Percentiles rank a stretch among this genome's conserved stretches.
Conservation (phyloP, 208 protist species). For the Leishmania martiniquensis region DNA sequence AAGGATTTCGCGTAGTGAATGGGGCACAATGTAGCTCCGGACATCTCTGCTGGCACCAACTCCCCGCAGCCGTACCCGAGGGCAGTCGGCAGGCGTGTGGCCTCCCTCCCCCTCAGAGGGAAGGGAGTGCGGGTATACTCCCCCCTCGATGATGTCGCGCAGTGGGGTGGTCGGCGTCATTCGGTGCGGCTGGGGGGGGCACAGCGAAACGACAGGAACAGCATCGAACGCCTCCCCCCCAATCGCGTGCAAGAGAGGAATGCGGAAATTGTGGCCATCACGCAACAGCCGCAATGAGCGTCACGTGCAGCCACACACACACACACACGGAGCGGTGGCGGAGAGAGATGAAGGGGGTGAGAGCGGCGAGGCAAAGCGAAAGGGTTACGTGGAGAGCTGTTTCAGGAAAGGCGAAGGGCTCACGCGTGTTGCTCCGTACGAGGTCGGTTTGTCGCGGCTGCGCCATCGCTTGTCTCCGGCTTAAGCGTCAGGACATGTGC, state of each 20-base stretch:
- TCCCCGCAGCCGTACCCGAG: no score
- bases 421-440: neutral
- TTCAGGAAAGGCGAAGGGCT: neutral
- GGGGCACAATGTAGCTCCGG: no score
- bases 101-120: no score
- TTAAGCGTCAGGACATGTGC: neutral
- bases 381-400: neutral
- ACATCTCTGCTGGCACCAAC: no score
- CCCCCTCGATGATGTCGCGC: no score
- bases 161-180: no score
- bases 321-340: neutral
- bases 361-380: neutral
- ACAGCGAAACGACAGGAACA: neutral
- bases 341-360: no score
- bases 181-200: no score
- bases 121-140: no score
- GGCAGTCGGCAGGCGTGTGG: no score
- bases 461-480: neutral
- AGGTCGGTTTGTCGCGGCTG: neutral
- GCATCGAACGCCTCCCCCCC: no score
- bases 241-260: neutral
- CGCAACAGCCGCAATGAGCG: neutral
- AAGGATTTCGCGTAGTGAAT: no score
- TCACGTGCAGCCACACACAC: neutral
- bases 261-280: neutral